phyloP scores from a whole-genome alignment of 306 rosid genomes.

The Crataegus laevigata region DNA sequence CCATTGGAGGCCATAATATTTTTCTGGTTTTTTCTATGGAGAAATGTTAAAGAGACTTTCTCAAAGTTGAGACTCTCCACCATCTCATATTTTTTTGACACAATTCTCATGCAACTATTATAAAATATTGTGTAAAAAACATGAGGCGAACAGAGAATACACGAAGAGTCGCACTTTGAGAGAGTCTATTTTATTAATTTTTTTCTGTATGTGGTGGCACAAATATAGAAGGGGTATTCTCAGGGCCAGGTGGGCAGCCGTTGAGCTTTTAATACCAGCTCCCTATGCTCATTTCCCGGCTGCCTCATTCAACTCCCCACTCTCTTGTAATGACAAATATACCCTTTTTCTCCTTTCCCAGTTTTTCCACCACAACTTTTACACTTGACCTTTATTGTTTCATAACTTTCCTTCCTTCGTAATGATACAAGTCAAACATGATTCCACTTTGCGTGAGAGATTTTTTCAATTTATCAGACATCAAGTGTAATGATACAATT shows the following conservation, averaged over 20 bases:
- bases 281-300: conserved; percentile 7
- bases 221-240: conserved; percentile 19
- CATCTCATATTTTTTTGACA: too few relatives aligned
- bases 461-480: too few relatives aligned
- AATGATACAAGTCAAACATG: conserved; percentile 58
- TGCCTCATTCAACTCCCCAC: not conserved
- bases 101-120: too few relatives aligned
- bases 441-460: too few relatives aligned
- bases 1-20: conserved; percentile 1
- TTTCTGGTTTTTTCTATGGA: too few relatives aligned
- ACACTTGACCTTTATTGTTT: not conserved
- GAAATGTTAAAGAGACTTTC: too few relatives aligned
- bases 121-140: too few relatives aligned
- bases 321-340: conserved; percentile 7
- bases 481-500: too few relatives aligned
- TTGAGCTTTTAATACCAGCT: conserved; percentile 27
- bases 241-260: conserved; percentile 28
- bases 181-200: too few relatives aligned
- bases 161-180: too few relatives aligned
- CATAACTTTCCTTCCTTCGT: conserved; percentile 1
- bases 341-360: conserved; percentile 10
- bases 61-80: too few relatives aligned
- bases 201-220: not conserved
- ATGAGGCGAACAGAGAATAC: rapidly evolving
- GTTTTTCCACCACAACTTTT: not conserved